Evolutionary conservation across 2,329 filamentous ascomycete species (phyloP), one percentile per base, ranked within the genome.

Genomic region (Aspergillus vadensis): DNA sequence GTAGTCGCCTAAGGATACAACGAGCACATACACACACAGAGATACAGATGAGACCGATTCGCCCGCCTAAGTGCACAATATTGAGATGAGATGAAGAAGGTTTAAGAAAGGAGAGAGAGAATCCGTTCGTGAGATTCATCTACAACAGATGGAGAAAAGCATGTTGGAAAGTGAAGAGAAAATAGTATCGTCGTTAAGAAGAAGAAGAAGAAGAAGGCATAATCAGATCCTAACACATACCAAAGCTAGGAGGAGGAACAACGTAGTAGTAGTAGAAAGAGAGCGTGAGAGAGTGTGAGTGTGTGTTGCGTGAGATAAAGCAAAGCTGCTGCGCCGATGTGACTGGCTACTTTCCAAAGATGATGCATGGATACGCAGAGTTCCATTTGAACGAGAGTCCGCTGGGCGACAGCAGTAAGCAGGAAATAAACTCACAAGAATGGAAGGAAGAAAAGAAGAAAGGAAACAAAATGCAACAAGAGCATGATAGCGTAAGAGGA

Each of bases 241-340:
- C 53, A 55, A 55, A 43, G 39, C 25, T 30, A 41, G 17, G 23
- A 55, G 52, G 36, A 44, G 52, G 36, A 44, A 43, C 23, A 19
- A 43, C 43, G 60, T 60, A 60, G 63, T 65, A 62, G 62, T 27
- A 27, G 25, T 23, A 23, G 23, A 66, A 52, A 56, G 51, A 51
- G 55, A 75, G 73, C 72, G 71, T 70, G 72, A 74, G 74, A 74
- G 32, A 70, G 59, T 56, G 48, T 50, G 47, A 27, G 25, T 27
- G 25, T 27, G 25, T 27, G 25, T 27, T 30, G 43, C 38, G 51
- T n/a, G 47, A 63, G 23, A 63, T 43, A 59, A 67, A 63, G 61
- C 32, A 36, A 68, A 51, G 63, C 63, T 65, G 65, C 67, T 67
- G 67, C 66, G 67, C 67, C 72, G 62, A 55, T 32, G 32, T 36